A percentile compares a stretch with the other conserved stretches of the same genome.
Evolutionary conservation across 2,329 filamentous ascomycete genomes (phyloP).

Genomic region (Zasmidium angulare): DNA sequence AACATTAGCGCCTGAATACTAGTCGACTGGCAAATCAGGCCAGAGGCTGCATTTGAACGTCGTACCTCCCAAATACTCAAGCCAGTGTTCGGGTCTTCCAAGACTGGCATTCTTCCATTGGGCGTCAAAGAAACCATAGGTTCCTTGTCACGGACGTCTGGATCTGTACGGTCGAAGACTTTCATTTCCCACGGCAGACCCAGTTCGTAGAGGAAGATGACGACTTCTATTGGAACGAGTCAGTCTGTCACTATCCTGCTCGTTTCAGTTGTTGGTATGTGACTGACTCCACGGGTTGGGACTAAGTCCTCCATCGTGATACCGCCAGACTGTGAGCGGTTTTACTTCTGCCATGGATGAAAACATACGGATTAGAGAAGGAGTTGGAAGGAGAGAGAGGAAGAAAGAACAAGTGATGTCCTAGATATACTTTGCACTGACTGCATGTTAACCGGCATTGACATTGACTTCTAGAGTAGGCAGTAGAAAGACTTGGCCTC

Average conservation of each 20-base stretch:
- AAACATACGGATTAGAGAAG: not conserved
- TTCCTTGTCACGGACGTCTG: slow-evolving; percentile 43
- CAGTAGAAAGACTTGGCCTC: too few relatives aligned
- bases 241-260: not conserved
- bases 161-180: slow-evolving; percentile 32
- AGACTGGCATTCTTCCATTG: slow-evolving; percentile 44
- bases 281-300: not conserved
- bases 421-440: too few relatives aligned
- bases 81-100: slow-evolving; percentile 47
- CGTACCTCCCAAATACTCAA: slow-evolving; percentile 38
- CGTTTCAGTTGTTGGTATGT: not conserved
- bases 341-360: not conserved
- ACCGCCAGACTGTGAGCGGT: not conserved
- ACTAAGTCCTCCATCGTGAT: not conserved
- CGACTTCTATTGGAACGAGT: slow-evolving; percentile 33
- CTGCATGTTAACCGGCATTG: too few relatives aligned
- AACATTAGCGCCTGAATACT: not conserved
- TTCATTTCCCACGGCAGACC: slow-evolving; percentile 39
- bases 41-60: too few relatives aligned
- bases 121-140: slow-evolving; percentile 43
- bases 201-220: slow-evolving; percentile 47
- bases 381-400: not conserved
- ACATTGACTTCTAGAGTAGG: too few relatives aligned
- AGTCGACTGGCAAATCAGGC: too few relatives aligned
- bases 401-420: too few relatives aligned